These are phyloP conservation scores for Saccharomycopsis capsularis DNA, from an alignment of 805 yeast species.

Conservation along the genomic window DNA sequence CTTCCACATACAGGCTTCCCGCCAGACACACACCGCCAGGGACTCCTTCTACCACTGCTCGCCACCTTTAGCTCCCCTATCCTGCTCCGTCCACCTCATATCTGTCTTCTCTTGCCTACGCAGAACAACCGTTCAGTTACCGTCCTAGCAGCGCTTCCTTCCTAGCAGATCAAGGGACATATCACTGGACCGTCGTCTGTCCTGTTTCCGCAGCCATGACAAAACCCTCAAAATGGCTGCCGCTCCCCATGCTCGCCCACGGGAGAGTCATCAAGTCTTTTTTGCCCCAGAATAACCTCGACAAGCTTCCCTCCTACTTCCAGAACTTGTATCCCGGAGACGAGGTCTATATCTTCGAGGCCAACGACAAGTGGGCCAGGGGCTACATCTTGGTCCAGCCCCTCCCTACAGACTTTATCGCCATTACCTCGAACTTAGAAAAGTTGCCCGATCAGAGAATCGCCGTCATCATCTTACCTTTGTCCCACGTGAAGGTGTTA, in stretches of 20 bases:
- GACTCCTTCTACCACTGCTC: too few relatives aligned
- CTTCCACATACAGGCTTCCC: too few relatives aligned
- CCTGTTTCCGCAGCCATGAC: not conserved
- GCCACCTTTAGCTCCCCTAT: too few relatives aligned
- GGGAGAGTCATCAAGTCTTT: conserved; percentile 40
- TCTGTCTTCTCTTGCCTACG: too few relatives aligned
- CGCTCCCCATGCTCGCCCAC: conserved; percentile 39
- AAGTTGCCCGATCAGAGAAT: conserved; percentile 52
- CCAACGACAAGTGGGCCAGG: conserved; percentile 63
- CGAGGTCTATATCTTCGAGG: conserved; percentile 67
- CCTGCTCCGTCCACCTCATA: too few relatives aligned
- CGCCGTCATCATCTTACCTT: conserved; percentile 55
- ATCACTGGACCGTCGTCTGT: too few relatives aligned
- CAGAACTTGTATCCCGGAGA: conserved; percentile 68
- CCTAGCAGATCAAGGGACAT: too few relatives aligned
- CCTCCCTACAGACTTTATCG: conserved; percentile 61
- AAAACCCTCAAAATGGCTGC: conserved; percentile 35
- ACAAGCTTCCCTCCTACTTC: conserved; percentile 32
- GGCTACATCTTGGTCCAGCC: conserved; percentile 69
- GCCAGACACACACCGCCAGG: too few relatives aligned
- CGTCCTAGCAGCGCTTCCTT: too few relatives aligned
- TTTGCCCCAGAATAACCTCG: conserved; percentile 36
- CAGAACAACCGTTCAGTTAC: too few relatives aligned
- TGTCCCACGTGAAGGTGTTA: conserved; percentile 42
- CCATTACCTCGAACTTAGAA: conserved; percentile 46